Percentiles rank a stretch among this genome's conserved stretches.
Evolutionary conservation across 176 grass and related monocot genomes (phyloP).

Genomic region (Phoenix dactylifera): DNA sequence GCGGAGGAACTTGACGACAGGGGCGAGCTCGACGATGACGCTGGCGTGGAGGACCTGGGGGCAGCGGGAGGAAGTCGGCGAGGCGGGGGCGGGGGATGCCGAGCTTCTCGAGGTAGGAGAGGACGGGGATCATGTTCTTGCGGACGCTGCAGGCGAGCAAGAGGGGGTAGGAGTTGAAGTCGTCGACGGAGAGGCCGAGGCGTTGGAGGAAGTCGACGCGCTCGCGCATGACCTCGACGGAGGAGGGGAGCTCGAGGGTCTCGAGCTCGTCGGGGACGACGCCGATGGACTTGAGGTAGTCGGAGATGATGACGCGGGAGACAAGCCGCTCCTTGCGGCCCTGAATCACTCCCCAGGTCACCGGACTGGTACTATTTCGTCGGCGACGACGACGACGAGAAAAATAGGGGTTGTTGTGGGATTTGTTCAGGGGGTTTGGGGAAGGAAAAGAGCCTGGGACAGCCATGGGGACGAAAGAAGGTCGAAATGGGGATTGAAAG

Average conservation of each 20-base stretch:
- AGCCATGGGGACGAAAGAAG: not conserved
- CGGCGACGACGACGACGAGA: not conserved
- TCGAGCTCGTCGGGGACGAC: conserved; percentile 74
- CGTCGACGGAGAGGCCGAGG: conserved; percentile 81
- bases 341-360: conserved; percentile 91
- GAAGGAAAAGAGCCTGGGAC: not conserved
- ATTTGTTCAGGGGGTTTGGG: not conserved
- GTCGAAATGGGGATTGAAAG: not conserved
- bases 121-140: conserved; percentile 86
- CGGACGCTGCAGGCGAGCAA: conserved; percentile 78
- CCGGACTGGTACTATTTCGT: no score
- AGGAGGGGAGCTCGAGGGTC: conserved; percentile 77
- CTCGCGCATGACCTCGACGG: conserved; percentile 86
- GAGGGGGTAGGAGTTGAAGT: conserved; percentile 77
- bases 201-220: conserved; percentile 92
- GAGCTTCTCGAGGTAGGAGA: conserved; percentile 89
- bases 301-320: conserved; percentile 79
- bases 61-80: conserved; percentile 59
- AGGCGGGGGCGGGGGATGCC: conserved; percentile 67
- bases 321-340: conserved; percentile 90
- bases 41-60: conserved; percentile 85
- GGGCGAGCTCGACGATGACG: conserved; percentile 76
- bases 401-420: not conserved
- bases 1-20: conserved; percentile 62
- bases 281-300: conserved; percentile 81